These are phyloP conservation scores for Malus hybrid DNA, from an alignment of 331 rosid genomes.

Conservation along the genomic window DNA sequence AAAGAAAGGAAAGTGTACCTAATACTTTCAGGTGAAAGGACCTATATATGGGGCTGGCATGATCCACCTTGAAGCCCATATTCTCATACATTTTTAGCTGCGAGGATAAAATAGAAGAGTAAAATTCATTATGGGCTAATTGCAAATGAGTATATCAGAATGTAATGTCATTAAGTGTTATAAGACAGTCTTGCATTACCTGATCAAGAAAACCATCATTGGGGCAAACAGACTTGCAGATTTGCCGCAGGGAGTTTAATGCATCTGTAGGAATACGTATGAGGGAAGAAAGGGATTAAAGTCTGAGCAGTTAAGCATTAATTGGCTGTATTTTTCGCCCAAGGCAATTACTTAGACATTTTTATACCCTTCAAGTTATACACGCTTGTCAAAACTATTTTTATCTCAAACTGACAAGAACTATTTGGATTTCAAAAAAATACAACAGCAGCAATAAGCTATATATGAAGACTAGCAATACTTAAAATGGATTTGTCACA, in stretches of 20 bases:
- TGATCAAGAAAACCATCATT: slow-evolving; percentile 93
- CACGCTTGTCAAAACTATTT: not conserved
- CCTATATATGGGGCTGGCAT: slow-evolving; percentile 58
- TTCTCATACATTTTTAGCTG: slow-evolving; percentile 83
- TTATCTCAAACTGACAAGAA: not conserved
- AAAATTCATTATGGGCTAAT: not conserved
- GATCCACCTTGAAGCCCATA: slow-evolving; percentile 93
- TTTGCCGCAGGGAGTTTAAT: slow-evolving; percentile 60
- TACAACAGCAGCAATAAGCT: not conserved
- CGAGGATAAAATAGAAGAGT: not conserved
- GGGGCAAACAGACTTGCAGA: slow-evolving; percentile 83
- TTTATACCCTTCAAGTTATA: not conserved
- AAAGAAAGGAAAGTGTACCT: slow-evolving; percentile 29
- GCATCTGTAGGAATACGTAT: slow-evolving; percentile 56
- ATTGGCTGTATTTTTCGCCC: not conserved
- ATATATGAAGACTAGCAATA: slow-evolving; percentile 26
- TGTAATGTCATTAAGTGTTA: not conserved
- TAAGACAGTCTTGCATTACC: slow-evolving; percentile 31
- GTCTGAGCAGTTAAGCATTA: not conserved
- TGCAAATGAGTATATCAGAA: not conserved
- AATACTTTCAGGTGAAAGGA: slow-evolving; percentile 66
- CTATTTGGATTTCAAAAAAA: not conserved
- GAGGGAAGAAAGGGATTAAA: not conserved
- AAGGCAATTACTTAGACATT: not conserved
- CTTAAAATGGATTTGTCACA: slow-evolving; percentile 36